These are phyloP conservation scores for Parietaria judaica DNA, from an alignment of 306 rosid species.

Conservation along the genomic window DNA sequence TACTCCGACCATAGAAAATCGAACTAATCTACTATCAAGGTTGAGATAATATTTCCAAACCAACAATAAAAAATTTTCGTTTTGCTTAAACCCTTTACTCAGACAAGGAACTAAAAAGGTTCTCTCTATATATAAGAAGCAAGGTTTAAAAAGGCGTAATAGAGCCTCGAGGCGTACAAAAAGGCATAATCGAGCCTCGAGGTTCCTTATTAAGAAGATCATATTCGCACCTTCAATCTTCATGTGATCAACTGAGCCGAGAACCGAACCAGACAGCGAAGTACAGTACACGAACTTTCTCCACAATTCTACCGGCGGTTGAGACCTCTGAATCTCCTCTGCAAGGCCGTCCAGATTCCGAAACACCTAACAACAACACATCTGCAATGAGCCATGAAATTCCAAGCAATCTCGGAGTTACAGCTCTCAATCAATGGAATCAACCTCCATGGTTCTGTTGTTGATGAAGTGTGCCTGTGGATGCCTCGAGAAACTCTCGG, in stretches of 20 bases:
- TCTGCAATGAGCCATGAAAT: constrained; percentile 13
- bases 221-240: constrained; percentile 76
- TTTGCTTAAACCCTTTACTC: too few species aligned
- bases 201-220: too few species aligned
- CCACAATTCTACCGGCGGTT: constrained; percentile 92
- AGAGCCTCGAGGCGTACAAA: too few species aligned
- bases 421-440: constrained; percentile 8
- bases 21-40: not conserved
- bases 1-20: too few species aligned
- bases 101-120: too few species aligned
- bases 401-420: constrained; percentile 3
- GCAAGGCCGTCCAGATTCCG: constrained; percentile 79
- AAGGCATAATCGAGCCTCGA: too few species aligned
- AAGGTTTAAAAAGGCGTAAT: too few species aligned
- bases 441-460: constrained; percentile 97
- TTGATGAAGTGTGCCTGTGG: constrained; percentile 93
- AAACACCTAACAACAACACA: constrained; percentile 51
- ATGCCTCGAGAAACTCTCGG: constrained; percentile 49
- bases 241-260: constrained; percentile 91
- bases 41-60: not conserved
- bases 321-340: constrained; percentile 79
- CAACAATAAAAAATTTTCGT: too few species aligned
- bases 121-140: too few species aligned
- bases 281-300: constrained; percentile 88
- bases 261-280: constrained; percentile 76